A percentile compares a stretch with the other conserved stretches of the same genome.
Conservation (phyloP, 768 basidiomycete species). For the Gymnopilus dilepis region DNA sequence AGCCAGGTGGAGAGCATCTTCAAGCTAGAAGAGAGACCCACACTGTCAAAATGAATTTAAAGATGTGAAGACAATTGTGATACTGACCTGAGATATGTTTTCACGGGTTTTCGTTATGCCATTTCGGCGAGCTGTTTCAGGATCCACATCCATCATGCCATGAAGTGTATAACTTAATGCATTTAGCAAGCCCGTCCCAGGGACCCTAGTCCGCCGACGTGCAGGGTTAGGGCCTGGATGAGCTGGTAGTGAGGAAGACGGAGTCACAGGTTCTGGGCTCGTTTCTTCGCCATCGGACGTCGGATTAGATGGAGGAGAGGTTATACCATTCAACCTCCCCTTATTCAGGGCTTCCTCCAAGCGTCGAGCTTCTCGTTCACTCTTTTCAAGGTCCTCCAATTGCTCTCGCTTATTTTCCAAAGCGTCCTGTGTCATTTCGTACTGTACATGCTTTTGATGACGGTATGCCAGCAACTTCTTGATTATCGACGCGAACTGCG, state of each 20-base stretch:
- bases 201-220: constrained; percentile 58
- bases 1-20: constrained; percentile 91
- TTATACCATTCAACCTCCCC: constrained; percentile 41
- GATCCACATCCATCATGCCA: constrained; percentile 99
- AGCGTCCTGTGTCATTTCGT: constrained; percentile 93
- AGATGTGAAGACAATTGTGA: constrained; percentile 24
- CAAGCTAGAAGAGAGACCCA: constrained; percentile 61
- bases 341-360: constrained; percentile 86
- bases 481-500: constrained; percentile 94
- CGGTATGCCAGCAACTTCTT: constrained; percentile 93
- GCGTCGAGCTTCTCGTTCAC: constrained; percentile 87
- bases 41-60: background rate
- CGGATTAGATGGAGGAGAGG: constrained; percentile 32
- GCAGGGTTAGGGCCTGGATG: constrained; percentile 81
- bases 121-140: constrained; percentile 92
- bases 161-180: constrained; percentile 94
- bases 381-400: constrained; percentile 90
- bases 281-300: constrained; percentile 37
- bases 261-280: constrained; percentile 45
- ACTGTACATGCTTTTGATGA: constrained; percentile 97
- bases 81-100: constrained; percentile 86
- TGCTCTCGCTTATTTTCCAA: constrained; percentile 84
- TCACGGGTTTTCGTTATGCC: constrained; percentile 95
- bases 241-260: constrained; percentile 60
- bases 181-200: constrained; percentile 86